phyloP scores from a whole-genome alignment of 2,329 filamentous ascomycete species.

The Chrysoporthe austroafricana region DNA sequence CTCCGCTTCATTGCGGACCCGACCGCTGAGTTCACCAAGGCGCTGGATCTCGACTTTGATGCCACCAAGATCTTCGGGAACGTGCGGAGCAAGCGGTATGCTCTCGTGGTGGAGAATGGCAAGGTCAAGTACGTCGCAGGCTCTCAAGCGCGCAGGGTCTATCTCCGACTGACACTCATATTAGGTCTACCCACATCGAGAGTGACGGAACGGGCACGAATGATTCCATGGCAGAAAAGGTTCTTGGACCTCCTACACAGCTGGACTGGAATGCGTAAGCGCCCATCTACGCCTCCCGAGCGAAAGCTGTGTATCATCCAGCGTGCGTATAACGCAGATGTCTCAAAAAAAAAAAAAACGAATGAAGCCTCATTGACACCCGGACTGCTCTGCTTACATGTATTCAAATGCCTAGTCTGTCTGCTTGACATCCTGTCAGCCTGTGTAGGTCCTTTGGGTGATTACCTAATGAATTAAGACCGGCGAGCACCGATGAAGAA shows the following conservation, averaged over 20 bases:
- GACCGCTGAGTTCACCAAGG: constrained; percentile 77
- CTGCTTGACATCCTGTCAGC: not conserved
- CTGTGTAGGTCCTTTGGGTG: not conserved
- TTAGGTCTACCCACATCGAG: constrained; percentile 72
- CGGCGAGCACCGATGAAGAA: not conserved
- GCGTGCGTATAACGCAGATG: not conserved
- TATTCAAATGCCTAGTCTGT: not conserved
- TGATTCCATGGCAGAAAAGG: constrained; percentile 55
- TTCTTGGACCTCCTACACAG: constrained; percentile 14
- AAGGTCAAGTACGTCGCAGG: constrained; percentile 65
- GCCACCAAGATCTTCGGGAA: constrained; percentile 79
- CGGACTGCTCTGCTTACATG: not conserved
- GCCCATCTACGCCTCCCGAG: not conserved
- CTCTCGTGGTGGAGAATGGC: constrained; percentile 79
- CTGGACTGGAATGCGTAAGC: constrained; percentile 25
- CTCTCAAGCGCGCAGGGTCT: not conserved
- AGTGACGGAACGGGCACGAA: constrained; percentile 84
- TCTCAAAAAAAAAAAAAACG: not conserved
- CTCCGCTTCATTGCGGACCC: constrained; percentile 90
- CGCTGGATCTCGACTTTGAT: constrained; percentile 83
- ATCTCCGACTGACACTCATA: constrained; percentile 1
- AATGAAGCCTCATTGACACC: not conserved
- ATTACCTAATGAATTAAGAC: no score
- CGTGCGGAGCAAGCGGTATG: constrained; percentile 84
- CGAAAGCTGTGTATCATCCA: not conserved